Base-by-base conservation (phyloP, 768 basidiomycete species). In the Leccinum sublutescens region DNA sequence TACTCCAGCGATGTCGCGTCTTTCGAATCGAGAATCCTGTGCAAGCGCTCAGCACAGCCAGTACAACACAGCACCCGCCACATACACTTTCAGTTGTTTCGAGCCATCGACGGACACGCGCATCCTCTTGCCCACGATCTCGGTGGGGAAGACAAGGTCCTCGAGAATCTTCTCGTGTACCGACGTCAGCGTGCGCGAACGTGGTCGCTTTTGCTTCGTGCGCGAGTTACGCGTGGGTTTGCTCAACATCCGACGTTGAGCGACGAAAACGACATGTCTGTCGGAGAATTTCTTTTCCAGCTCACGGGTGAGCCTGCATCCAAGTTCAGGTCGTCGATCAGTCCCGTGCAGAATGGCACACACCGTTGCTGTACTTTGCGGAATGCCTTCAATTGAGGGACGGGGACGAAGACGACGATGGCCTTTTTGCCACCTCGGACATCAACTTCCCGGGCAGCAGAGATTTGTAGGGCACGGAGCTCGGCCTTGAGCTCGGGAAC, bases 221-320 rank as follows among this genome's bases (percentile, higher is more conserved):
- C 91, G 89, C 58, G 94, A 93, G 72, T 84, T 91, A 65, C 95
- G 93, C 66, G 94, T 95, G 58, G 95, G 95, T 78, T 95, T 98
- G 82, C 89, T 91, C 76, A 98, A 83, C 88, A 98, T 95, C 73
- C 96, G 88, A 76, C 97, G 94, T 80, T 99, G 97, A 56, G 92
- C 97, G 75, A 98, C 87, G 76, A 99, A 98, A 59, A 99, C 93
- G 75, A 99, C 94, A 79, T 98, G 95, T 75, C 95, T 88, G 81
- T 98, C 97, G 50, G 97, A 93, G 82, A 99, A 98, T 80, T 99
- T 99, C 87, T 99, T 99, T 87, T 99, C 97, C 71, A 99, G 85
- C 76, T 98, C 96, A 56, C 96, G 89, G 62, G 96, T 98, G 74
- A 98, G 89, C 77, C 96, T 98, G 72, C 23, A 57, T 33, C 25